Conservation (phyloP, 2,329 filamentous ascomycete genomes). For the Orbilia brochopaga region DNA sequence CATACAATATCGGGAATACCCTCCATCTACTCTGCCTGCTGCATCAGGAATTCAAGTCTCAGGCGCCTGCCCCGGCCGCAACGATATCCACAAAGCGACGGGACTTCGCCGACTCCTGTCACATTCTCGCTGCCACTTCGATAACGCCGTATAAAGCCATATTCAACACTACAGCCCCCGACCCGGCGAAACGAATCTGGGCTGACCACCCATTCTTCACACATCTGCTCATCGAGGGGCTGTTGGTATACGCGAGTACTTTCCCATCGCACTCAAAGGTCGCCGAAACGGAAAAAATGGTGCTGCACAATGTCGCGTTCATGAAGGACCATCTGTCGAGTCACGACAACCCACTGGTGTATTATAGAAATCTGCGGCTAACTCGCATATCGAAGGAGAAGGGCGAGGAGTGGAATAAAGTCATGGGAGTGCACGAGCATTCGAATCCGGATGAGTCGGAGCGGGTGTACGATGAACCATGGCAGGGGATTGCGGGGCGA, state of each 20-base stretch:
- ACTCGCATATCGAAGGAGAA: slow-evolving; percentile 34
- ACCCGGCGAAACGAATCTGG: slow-evolving; percentile 38
- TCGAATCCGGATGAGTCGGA: slow-evolving; percentile 28
- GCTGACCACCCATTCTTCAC: slow-evolving; percentile 43
- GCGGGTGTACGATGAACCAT: slow-evolving; percentile 45
- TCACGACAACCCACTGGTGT: slow-evolving; percentile 19
- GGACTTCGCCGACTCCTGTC: slow-evolving; percentile 28
- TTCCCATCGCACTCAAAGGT: slow-evolving; percentile 42
- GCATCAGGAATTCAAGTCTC: slow-evolving; percentile 25
- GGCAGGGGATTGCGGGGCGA: slow-evolving; percentile 11
- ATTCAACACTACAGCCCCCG: slow-evolving; percentile 39
- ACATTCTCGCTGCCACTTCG: slow-evolving; percentile 24
- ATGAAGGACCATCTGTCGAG: slow-evolving; percentile 28
- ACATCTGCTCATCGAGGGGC: slow-evolving; percentile 38
- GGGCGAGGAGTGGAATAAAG: slow-evolving; percentile 34
- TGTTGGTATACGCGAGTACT: slow-evolving; percentile 28
- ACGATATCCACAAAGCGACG: not conserved
- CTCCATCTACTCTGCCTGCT: slow-evolving; percentile 42
- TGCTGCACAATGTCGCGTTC: slow-evolving; percentile 38
- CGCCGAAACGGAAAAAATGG: slow-evolving; percentile 35
- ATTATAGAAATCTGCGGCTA: slow-evolving; percentile 38
- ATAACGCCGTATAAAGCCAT: slow-evolving; percentile 47
- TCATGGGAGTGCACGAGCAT: slow-evolving; percentile 35
- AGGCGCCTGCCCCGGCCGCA: not conserved
- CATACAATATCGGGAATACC: slow-evolving; percentile 43